phyloP scores from a whole-genome alignment of 441 rosid species.

The Lepidium campestre region DNA sequence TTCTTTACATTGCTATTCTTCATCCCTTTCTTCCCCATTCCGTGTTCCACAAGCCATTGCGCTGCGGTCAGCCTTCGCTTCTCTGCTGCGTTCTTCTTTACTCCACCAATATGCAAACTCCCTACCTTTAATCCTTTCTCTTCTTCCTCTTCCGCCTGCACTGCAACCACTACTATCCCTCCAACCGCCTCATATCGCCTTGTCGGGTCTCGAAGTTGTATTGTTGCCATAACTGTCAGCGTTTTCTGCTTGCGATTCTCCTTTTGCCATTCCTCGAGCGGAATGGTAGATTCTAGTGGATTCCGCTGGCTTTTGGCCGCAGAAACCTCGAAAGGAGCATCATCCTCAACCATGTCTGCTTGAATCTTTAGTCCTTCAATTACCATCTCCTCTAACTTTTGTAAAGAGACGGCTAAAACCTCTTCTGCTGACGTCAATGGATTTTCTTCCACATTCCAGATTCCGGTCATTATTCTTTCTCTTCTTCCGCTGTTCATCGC shows the following conservation, averaged over 20 bases:
- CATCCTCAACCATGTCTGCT: conserved; percentile 77
- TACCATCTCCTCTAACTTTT: conserved; percentile 75
- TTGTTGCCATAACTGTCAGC: conserved; percentile 40
- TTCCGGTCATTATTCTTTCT: conserved; percentile 73
- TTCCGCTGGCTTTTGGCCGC: conserved; percentile 28
- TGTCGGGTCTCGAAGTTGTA: conserved; percentile 78
- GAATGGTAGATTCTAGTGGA: conserved; percentile 49
- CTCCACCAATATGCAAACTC: conserved; percentile 73
- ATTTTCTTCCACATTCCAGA: conserved; percentile 66
- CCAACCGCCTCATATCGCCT: conserved; percentile 91
- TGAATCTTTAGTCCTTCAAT: conserved; percentile 79
- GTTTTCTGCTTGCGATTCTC: conserved; percentile 32
- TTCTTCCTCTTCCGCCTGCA: conserved; percentile 42
- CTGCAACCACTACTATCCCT: conserved; percentile 53
- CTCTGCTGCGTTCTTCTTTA: conserved; percentile 54
- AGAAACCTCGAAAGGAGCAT: conserved; percentile 69
- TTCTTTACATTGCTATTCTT: conserved; percentile 35
- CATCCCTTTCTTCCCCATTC: conserved; percentile 58
- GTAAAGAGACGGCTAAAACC: conserved; percentile 62
- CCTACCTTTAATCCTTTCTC: conserved; percentile 57
- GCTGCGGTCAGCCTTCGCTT: conserved; percentile 69
- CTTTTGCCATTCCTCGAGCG: conserved; percentile 67
- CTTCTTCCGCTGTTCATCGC: conserved; percentile 65
- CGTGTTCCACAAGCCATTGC: conserved; percentile 80
- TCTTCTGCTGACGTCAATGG: conserved; percentile 55